Evolutionary conservation across 345 rosid species (phyloP).

Genomic region (Syzygium jambos): DNA sequence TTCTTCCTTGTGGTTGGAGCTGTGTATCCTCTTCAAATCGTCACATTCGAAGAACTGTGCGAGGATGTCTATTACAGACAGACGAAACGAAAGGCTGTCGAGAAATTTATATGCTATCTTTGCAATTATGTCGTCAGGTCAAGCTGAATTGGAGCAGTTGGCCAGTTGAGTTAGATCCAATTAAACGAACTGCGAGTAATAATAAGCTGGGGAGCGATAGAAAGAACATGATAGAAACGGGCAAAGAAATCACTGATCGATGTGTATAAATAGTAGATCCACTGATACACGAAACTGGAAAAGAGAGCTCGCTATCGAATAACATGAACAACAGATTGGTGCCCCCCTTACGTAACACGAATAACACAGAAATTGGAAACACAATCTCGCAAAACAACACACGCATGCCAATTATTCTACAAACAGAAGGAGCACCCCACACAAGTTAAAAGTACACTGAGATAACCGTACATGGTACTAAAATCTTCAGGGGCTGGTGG

Average conservation of each 20-base stretch:
- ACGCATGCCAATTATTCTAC: neutral
- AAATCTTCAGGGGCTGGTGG: conserved; percentile 10
- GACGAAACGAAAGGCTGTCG: neutral
- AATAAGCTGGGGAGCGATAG: neutral
- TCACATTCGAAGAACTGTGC: neutral
- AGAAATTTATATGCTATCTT: neutral
- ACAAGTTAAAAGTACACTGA: neutral
- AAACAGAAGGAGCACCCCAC: neutral
- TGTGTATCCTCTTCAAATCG: neutral
- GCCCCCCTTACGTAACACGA: neutral
- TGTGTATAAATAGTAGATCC: neutral
- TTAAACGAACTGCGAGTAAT: neutral
- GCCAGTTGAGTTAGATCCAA: neutral
- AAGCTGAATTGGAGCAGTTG: neutral
- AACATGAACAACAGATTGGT: neutral
- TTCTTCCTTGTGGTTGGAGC: neutral
- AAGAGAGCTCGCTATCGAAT: neutral
- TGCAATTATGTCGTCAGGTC: neutral
- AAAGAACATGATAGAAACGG: neutral
- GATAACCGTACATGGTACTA: neutral
- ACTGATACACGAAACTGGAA: neutral
- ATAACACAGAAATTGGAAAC: neutral
- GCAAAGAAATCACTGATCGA: neutral
- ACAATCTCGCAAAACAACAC: neutral
- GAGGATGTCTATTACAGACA: neutral